Percentiles rank a stretch among this genome's conserved stretches.
These are phyloP conservation scores for Ophiosphaerella herpotricha DNA, from an alignment of 2,329 filamentous ascomycete species.

Conservation along the genomic window DNA sequence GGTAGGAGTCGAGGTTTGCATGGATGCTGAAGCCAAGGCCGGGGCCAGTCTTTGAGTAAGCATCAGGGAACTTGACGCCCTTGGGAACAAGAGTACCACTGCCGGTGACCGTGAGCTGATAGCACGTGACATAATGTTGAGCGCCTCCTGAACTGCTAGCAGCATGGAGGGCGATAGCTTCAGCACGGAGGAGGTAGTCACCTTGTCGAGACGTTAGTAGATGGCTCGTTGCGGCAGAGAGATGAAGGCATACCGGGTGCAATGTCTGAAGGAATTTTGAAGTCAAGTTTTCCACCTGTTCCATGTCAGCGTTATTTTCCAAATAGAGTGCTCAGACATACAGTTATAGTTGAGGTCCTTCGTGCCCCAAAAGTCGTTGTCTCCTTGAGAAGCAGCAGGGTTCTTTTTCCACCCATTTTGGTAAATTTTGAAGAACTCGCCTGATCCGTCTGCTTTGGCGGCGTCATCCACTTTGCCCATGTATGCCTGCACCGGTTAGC, in stretches of 20 bases:
- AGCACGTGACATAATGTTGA: constrained; percentile 54
- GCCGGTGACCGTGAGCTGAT: constrained; percentile 49
- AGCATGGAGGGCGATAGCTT: constrained; percentile 55
- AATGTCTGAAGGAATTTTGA: constrained; percentile 47
- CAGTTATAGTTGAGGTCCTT: constrained; percentile 50
- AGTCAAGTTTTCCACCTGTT: constrained; percentile 28
- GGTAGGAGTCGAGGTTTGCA: constrained; percentile 41
- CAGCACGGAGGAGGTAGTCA: constrained; percentile 52
- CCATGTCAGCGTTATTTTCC: background rate
- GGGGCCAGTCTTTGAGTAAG: constrained; percentile 47
- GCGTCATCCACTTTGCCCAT: constrained; percentile 50
- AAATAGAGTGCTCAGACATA: background rate
- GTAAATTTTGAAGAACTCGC: constrained; percentile 57
- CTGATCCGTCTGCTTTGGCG: constrained; percentile 50
- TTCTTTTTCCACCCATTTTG: constrained; percentile 46
- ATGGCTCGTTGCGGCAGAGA: no score
- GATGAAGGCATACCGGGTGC: constrained; percentile 27
- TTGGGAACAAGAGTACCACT: constrained; percentile 41
- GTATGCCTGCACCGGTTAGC: constrained; percentile 45
- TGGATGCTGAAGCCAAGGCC: constrained; percentile 53
- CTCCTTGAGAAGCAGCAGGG: constrained; percentile 44
- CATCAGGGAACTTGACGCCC: constrained; percentile 54
- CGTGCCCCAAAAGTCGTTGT: constrained; percentile 48
- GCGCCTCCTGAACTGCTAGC: constrained; percentile 45
- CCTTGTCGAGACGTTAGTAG: constrained; percentile 8